phyloP scores from a whole-genome alignment of 495 filamentous ascomycete genomes.

The Tuber calosporum region DNA sequence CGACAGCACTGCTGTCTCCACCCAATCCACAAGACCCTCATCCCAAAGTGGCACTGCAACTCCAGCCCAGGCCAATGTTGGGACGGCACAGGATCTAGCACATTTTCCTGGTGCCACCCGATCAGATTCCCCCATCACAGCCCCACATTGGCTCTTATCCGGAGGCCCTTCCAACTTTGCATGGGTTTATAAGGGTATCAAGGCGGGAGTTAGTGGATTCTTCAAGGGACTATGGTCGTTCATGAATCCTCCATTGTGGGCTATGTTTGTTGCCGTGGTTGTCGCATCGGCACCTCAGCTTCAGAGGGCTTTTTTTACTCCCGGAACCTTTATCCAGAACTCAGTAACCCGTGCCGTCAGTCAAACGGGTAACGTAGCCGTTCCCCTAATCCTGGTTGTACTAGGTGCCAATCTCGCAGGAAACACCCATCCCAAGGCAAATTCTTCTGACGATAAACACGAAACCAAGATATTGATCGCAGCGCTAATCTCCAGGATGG shows the following conservation, averaged over 20 bases:
- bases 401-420: constrained; percentile 83
- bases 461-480: constrained; percentile 76
- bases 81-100: constrained; percentile 39
- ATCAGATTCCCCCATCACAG: not conserved
- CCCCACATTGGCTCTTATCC: constrained; percentile 32
- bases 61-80: constrained; percentile 23
- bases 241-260: constrained; percentile 98
- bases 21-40: constrained; percentile 28
- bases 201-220: constrained; percentile 49
- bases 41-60: constrained; percentile 44
- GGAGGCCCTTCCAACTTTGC: constrained; percentile 35
- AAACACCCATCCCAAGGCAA: constrained; percentile 56
- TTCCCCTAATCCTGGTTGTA: constrained; percentile 93
- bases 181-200: constrained; percentile 46
- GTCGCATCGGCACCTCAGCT: constrained; percentile 83
- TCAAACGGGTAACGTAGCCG: constrained; percentile 82
- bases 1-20: constrained; percentile 21
- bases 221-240: constrained; percentile 69
- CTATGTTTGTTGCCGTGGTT: constrained; percentile 81
- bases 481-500: constrained; percentile 78
- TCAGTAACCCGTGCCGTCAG: constrained; percentile 80
- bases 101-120: constrained; percentile 47
- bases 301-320: constrained; percentile 77
- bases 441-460: constrained; percentile 51
- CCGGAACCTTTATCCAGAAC: constrained; percentile 85